A percentile compares a stretch with the other conserved stretches of the same genome.
phyloP scores from a whole-genome alignment of 345 rosid species.

The Litchi chinensis region DNA sequence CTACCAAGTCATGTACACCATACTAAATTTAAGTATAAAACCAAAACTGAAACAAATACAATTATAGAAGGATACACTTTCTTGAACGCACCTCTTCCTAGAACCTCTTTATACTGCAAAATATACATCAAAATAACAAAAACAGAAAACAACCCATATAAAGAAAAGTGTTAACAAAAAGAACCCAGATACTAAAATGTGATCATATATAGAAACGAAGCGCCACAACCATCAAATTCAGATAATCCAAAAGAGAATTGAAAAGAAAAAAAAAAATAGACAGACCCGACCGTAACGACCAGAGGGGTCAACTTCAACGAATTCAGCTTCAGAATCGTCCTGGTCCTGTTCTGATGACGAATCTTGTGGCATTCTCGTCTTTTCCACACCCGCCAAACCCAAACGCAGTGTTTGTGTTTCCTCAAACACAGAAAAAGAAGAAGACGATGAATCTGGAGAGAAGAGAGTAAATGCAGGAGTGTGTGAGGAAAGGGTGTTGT shows the following conservation, averaged over 20 bases:
- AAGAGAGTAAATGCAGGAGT: neutral
- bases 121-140: slow-evolving; percentile 3
- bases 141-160: neutral
- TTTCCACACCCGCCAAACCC: neutral
- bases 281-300: slow-evolving; percentile 94
- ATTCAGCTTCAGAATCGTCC: slow-evolving; percentile 63
- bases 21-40: slow-evolving; percentile 12
- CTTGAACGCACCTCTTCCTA: slow-evolving; percentile 98
- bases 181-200: slow-evolving; percentile 10
- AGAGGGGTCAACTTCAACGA: slow-evolving; percentile 83
- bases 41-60: slow-evolving; percentile 10
- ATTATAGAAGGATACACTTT: slow-evolving; percentile 88
- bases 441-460: neutral
- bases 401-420: neutral
- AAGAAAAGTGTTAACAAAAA: neutral
- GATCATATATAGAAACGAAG: neutral
- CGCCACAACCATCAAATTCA: neutral
- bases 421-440: neutral
- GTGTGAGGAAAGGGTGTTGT: neutral
- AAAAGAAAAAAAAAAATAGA: neutral
- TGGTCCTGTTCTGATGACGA: slow-evolving; percentile 56
- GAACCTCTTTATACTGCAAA: slow-evolving; percentile 82
- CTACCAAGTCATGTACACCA: neutral
- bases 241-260: slow-evolving; percentile 1
- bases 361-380: slow-evolving; percentile 60